Percentiles rank a stretch among this genome's conserved stretches.
Evolutionary conservation across 441 rosid genomes (phyloP).

Genomic region (Eutrema salsugineum): DNA sequence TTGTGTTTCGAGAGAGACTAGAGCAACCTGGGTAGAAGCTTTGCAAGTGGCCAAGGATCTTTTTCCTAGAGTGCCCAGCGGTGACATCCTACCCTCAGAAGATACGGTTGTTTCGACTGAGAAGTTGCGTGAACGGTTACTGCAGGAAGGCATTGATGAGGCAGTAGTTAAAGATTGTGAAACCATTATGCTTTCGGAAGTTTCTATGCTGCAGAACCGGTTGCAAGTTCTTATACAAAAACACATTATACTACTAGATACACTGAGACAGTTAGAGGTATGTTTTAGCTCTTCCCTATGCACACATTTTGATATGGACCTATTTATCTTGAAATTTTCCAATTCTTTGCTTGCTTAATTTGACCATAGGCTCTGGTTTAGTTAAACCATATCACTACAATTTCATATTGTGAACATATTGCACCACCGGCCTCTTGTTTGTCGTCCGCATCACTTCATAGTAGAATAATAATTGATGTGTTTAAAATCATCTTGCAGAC

Average conservation of each 20-base stretch:
- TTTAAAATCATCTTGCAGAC: slow-evolving; percentile 48
- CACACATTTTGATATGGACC: neutral
- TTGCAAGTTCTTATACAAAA: slow-evolving; percentile 57
- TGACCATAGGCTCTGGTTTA: neutral
- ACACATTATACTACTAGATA: slow-evolving; percentile 63
- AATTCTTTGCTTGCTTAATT: neutral
- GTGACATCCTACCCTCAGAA: slow-evolving; percentile 62
- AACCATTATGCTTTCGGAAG: slow-evolving; percentile 75
- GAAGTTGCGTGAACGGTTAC: slow-evolving; percentile 61
- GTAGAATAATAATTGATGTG: neutral
- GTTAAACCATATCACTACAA: neutral
- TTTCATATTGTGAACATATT: neutral
- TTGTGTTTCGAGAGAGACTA: slow-evolving; percentile 67
- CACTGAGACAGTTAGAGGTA: slow-evolving; percentile 91
- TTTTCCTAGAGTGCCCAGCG: slow-evolving; percentile 65
- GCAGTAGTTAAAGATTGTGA: slow-evolving; percentile 71
- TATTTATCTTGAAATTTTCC: neutral
- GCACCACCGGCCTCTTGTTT: neutral
- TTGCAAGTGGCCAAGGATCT: slow-evolving; percentile 77
- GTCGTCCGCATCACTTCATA: neutral
- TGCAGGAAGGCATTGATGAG: slow-evolving; percentile 77
- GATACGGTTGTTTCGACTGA: slow-evolving; percentile 81
- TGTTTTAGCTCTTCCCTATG: neutral
- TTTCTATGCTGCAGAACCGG: slow-evolving; percentile 66
- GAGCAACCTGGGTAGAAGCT: slow-evolving; percentile 83